Conservation (phyloP, 2,329 filamentous ascomycete species). For the Ceratocystis alfenasii region DNA sequence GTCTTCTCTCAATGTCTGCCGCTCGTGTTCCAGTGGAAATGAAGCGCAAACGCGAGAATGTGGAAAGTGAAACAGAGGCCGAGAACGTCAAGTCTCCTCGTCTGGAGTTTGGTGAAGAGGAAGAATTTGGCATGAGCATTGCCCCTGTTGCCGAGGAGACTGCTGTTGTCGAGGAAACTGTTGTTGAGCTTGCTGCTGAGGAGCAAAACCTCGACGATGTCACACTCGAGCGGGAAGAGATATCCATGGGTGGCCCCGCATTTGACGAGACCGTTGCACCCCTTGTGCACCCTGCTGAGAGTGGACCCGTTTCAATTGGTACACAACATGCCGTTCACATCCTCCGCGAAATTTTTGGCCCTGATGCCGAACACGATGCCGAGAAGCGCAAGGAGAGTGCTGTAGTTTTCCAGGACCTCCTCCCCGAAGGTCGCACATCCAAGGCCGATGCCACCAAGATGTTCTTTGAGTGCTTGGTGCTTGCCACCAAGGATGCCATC, state of each 20-base stretch:
- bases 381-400: conserved; percentile 62
- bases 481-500: conserved; percentile 95
- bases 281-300: conserved; percentile 68
- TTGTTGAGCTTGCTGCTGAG: conserved; percentile 52
- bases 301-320: conserved; percentile 73
- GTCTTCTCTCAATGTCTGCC: conserved; percentile 78
- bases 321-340: conserved; percentile 95
- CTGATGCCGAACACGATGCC: conserved; percentile 54
- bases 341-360: conserved; percentile 74
- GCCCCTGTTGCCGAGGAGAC: conserved; percentile 35
- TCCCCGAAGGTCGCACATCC: conserved; percentile 68
- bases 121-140: conserved; percentile 34
- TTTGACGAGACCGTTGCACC: conserved; percentile 72
- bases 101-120: conserved; percentile 55
- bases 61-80: conserved; percentile 65
- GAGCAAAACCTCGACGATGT: conserved; percentile 41
- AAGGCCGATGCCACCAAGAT: conserved; percentile 95
- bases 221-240: conserved; percentile 35
- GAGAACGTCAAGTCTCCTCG: conserved; percentile 59
- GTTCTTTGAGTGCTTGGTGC: conserved; percentile 94
- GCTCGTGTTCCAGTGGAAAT: conserved; percentile 65
- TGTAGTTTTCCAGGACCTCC: conserved; percentile 81
- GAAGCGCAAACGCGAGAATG: conserved; percentile 89
- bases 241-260: conserved; percentile 38
- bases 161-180: conserved; percentile 47